Conservation (phyloP, 495 filamentous ascomycete species). For the Cetradonia linearis region DNA sequence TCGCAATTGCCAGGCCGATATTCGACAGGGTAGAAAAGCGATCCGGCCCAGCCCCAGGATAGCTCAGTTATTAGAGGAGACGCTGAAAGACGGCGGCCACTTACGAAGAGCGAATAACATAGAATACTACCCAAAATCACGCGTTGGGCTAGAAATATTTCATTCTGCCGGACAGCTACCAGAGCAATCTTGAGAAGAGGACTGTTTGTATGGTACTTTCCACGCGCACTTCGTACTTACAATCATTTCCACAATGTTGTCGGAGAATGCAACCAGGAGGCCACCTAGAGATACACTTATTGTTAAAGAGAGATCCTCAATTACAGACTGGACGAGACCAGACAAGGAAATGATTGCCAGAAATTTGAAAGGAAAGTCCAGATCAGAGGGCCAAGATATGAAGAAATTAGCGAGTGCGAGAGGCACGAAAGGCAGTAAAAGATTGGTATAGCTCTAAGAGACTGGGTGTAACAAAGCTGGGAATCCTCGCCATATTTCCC, state of each 20-base stretch:
- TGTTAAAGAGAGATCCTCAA: neutral
- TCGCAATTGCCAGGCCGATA: conserved; percentile 26
- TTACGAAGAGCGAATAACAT: conserved; percentile 7
- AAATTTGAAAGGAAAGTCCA: neutral
- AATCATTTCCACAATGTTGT: conserved; percentile 5
- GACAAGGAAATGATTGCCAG: conserved; percentile 3
- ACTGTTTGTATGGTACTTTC: no score
- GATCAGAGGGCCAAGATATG: neutral
- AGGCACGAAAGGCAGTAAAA: neutral
- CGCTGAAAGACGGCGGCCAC: no score
- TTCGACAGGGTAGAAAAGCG: no score
- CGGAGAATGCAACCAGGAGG: neutral
- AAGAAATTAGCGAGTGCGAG: neutral
- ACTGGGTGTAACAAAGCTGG: neutral
- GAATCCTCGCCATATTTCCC: neutral
- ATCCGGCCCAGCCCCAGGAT: no score
- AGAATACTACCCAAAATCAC: conserved; percentile 1
- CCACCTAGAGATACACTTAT: neutral
- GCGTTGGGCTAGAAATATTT: neutral
- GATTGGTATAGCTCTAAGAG: neutral
- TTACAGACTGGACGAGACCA: neutral
- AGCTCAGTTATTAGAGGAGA: no score
- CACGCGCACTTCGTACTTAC: neutral
- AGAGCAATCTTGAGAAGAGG: conserved; percentile 2
- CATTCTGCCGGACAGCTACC: neutral